These are phyloP conservation scores for Coffea eugenioides DNA, from an alignment of 257 asterid genomes.

Conservation along the genomic window DNA sequence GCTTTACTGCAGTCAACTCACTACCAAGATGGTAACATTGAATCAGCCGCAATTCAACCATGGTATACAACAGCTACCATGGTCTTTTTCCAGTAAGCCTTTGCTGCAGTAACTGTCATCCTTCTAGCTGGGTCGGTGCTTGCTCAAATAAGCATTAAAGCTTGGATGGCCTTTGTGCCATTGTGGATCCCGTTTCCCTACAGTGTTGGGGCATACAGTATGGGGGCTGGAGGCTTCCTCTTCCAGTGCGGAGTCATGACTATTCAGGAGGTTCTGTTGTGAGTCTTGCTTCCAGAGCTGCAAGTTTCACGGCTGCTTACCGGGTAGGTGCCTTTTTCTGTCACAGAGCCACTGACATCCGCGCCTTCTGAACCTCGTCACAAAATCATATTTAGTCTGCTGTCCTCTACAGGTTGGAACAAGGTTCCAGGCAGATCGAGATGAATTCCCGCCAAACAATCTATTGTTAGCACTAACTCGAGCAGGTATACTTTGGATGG, in stretches of 20 bases:
- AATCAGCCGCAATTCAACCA: constrained; percentile 44
- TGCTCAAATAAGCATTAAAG: constrained; percentile 72
- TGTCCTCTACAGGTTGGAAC: constrained; percentile 68
- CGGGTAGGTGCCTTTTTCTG: constrained; percentile 40
- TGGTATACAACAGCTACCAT: constrained; percentile 62
- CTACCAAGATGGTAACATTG: constrained; percentile 40
- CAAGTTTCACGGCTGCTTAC: constrained; percentile 87
- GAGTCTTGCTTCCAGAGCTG: constrained; percentile 76
- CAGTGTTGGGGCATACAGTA: constrained; percentile 71
- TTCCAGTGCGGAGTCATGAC: constrained; percentile 86
- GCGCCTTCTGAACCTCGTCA: background rate
- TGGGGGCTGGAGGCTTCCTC: constrained; percentile 89
- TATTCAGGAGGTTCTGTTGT: constrained; percentile 88
- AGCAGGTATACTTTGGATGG: constrained; percentile 90
- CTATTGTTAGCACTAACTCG: constrained; percentile 73
- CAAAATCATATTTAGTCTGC: background rate
- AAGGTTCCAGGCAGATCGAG: constrained; percentile 69
- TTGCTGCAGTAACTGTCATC: constrained; percentile 71
- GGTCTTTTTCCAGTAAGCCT: constrained; percentile 74
- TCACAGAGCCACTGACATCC: background rate
- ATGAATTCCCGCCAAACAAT: constrained; percentile 80
- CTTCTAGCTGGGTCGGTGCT: constrained; percentile 74
- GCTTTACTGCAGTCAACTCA: constrained; percentile 53
- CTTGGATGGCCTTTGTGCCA: constrained; percentile 94
- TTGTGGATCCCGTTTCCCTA: constrained; percentile 74